A percentile compares a stretch with the other conserved stretches of the same genome.
phyloP scores from a whole-genome alignment of 345 rosid species.

The Euphorbia lathyris region DNA sequence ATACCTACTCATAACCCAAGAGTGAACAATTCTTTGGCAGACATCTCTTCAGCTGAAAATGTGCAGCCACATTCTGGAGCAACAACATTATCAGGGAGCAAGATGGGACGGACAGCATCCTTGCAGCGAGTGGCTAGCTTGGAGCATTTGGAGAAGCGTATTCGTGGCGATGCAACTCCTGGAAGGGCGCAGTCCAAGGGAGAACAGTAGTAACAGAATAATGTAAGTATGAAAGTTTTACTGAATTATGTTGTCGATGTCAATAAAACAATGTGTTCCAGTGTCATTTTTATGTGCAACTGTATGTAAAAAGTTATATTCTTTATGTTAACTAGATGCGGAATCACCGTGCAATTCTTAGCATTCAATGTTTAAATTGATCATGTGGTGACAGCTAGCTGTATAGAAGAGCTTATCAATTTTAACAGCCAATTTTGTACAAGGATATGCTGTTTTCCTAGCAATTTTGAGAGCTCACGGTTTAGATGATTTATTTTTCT shows the following conservation, averaged over 20 bases:
- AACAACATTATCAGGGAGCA: constrained; percentile 37
- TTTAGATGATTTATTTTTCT: too few species aligned
- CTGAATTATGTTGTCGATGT: constrained; percentile 3
- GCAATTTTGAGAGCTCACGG: not conserved
- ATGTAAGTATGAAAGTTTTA: not conserved
- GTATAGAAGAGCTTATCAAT: constrained; percentile 18
- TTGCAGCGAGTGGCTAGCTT: constrained; percentile 84
- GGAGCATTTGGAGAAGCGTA: constrained; percentile 88
- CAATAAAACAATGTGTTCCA: constrained; percentile 8
- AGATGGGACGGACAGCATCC: constrained; percentile 61
- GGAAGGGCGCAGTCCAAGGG: constrained; percentile 21
- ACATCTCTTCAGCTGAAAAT: constrained; percentile 45
- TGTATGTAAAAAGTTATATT: constrained; percentile 14
- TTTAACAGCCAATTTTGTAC: not conserved
- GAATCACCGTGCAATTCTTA: constrained; percentile 9
- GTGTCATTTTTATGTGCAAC: constrained; percentile 11
- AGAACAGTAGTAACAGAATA: constrained; percentile 21
- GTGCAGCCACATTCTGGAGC: constrained; percentile 27
- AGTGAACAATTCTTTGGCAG: constrained; percentile 35
- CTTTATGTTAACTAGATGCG: constrained; percentile 3
- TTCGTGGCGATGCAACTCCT: constrained; percentile 45
- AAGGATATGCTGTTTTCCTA: not conserved
- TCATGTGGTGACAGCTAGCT: constrained; percentile 7
- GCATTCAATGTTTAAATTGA: not conserved
- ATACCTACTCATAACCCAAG: constrained; percentile 28